Evolutionary conservation across 2,329 filamentous ascomycete genomes (phyloP), one percentile per base, ranked within the genome.

Genomic region (Mycosphaerella sp.): DNA sequence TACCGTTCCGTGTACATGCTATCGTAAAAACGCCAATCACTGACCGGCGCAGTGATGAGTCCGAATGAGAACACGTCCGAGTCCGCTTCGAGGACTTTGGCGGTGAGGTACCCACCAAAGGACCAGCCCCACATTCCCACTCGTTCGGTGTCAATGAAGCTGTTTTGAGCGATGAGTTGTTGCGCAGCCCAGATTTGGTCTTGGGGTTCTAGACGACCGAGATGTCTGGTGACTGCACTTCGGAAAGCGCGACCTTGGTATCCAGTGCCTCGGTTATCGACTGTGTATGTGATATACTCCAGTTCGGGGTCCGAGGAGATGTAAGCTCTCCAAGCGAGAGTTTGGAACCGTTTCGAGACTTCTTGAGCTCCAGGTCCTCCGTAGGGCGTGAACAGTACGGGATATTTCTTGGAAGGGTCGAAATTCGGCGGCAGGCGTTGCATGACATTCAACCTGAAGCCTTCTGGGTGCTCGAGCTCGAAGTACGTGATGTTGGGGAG

Each of bases 1-100:
- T 85, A 87, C 9, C 84, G 78, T 68, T 87, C 84, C 0, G 84
- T 86, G 67, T 86, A 87, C 74, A 87, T 80, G 52, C 76, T 79
- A 67, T 87, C 83, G 68, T 87, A 87, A 71, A 87, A 82, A 1
- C 83, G 78, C 81, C 82, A 87, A 70, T 87, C 84, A 2, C 76
- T 76, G 0, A 87, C 83, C 0, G 84, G 84, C 0, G 84, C 84
- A 0, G 81, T 82, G 61, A 84, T 82, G 8, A 86, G 68, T 0
- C 77, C 84, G 6, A 83, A 76, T 0, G 80, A 78, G 67, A 87
- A 86, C 12, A 78, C 77, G 1, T 78, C 80, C 14, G 79, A 80
- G 66, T 81, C 73, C 0, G 75, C 73, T 64, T 87, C 84, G 6
- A 87, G 72, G 0, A 85, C 82, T 71, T 87, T 87, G 48, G 81